phyloP scores from a whole-genome alignment of 2,329 filamentous ascomycete genomes.

The Verticillium nonalfalfae region DNA sequence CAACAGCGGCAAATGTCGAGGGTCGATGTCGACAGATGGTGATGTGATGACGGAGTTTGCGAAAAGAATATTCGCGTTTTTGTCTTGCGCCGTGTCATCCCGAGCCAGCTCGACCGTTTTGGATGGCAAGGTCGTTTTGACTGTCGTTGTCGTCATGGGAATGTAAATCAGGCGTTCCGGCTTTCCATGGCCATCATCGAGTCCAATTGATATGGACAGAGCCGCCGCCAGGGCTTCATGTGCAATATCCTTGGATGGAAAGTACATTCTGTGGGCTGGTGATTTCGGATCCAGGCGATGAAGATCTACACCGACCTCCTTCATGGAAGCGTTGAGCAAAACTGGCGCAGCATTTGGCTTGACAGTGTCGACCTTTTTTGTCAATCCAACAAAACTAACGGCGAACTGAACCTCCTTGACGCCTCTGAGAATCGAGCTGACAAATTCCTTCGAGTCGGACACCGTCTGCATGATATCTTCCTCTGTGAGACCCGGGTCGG shows the following conservation, averaged over 20 bases:
- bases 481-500: constrained; percentile 57
- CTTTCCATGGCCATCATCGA: constrained; percentile 83
- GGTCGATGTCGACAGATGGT: constrained; percentile 87
- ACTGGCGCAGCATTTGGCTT: constrained; percentile 64
- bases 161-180: constrained; percentile 87
- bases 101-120: constrained; percentile 81
- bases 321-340: constrained; percentile 84
- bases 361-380: constrained; percentile 67
- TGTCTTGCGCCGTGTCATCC: constrained; percentile 60
- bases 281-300: constrained; percentile 88
- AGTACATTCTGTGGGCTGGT: constrained; percentile 97
- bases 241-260: constrained; percentile 83
- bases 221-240: constrained; percentile 92
- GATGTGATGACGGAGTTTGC: constrained; percentile 96
- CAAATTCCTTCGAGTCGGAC: constrained; percentile 87
- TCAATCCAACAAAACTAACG: constrained; percentile 82
- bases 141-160: constrained; percentile 93
- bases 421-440: constrained; percentile 81
- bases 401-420: constrained; percentile 97
- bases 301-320: constrained; percentile 90
- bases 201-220: constrained; percentile 82
- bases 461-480: constrained; percentile 74
- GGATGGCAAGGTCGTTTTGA: constrained; percentile 89
- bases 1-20: constrained; percentile 81
- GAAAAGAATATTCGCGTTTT: constrained; percentile 93